Evolutionary conservation across 306 rosid genomes (phyloP), one percentile per base, ranked within the genome.

Genomic region (Ormosia emarginata): DNA sequence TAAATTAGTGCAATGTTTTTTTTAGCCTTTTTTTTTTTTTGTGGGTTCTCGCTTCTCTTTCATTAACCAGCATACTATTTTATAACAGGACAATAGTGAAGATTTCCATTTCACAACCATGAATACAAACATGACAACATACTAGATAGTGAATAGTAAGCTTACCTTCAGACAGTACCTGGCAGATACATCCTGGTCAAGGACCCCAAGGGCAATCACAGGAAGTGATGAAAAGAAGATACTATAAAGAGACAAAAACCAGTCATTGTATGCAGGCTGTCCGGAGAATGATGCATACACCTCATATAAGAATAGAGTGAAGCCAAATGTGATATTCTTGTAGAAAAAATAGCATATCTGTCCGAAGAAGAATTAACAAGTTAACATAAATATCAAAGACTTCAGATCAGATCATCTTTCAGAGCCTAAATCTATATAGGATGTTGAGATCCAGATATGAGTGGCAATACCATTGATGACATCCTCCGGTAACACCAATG

Each of bases 261-360:
- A 94, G 72, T 94, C 97, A 69, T 94, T 93, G 87, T 94, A 94
- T 37, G 88, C 94, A 75, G 97, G 89, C 76, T 83, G 89, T 62
- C 91, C 97, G 40, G 97, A 94, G 85, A 93, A 94, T 33, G 98
- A 84, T 12, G 98, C 79, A 83, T 85, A 79, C 29, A 92, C 89
- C 89, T 93, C 97, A 1, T 86, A 94, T 39, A 89, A 82, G 91
- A 90, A 94, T 43, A 94, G 43, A 71, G 98, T 90, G 86, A 94
- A 88, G 37, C 97, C 97, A 84, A 93, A 94, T 77, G 94, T 84
- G 50, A 94, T 70, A 75, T 91, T 94, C 94, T 94, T 94, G 87
- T 89, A 93, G 91, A 94, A 94, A 76, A 94, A 93, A 86, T 93
- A 94, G 87, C 97, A 94, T 82, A 94, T 91, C 97, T 94, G 98